Conservation (phyloP, 805 yeast species). For the Lipomyces yamanashiensis region DNA sequence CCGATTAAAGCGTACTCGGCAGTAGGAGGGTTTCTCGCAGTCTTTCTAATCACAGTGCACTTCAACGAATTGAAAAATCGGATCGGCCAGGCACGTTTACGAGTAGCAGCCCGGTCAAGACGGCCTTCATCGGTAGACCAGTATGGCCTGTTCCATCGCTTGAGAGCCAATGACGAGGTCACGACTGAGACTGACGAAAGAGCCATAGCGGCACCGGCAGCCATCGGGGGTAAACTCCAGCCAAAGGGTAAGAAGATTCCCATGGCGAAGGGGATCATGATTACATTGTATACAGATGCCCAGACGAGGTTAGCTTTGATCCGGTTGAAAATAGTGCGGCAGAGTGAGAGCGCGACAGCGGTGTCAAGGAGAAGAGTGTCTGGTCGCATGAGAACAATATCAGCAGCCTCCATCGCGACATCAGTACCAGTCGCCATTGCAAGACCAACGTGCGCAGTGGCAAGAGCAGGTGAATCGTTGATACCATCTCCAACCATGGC, state of each 20-base stretch:
- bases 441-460: constrained; percentile 84
- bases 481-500: constrained; percentile 98
- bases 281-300: constrained; percentile 80
- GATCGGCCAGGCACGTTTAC: neutral
- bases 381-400: constrained; percentile 69
- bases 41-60: neutral
- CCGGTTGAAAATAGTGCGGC: constrained; percentile 69
- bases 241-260: constrained; percentile 83
- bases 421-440: constrained; percentile 94
- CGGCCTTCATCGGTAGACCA: constrained; percentile 33
- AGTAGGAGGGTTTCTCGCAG: neutral
- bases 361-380: constrained; percentile 46
- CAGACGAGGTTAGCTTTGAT: constrained; percentile 83
- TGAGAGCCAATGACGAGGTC: constrained; percentile 72
- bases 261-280: constrained; percentile 96
- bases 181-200: constrained; percentile 89
- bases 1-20: constrained; percentile 11
- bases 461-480: constrained; percentile 96
- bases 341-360: constrained; percentile 64
- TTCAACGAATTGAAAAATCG: neutral
- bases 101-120: constrained; percentile 6
- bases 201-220: constrained; percentile 95
- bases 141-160: constrained; percentile 52
- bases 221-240: constrained; percentile 74
- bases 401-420: constrained; percentile 96